Base-by-base conservation (phyloP, 1,284 basidiomycete genomes). In the Leccinum solheimii region DNA sequence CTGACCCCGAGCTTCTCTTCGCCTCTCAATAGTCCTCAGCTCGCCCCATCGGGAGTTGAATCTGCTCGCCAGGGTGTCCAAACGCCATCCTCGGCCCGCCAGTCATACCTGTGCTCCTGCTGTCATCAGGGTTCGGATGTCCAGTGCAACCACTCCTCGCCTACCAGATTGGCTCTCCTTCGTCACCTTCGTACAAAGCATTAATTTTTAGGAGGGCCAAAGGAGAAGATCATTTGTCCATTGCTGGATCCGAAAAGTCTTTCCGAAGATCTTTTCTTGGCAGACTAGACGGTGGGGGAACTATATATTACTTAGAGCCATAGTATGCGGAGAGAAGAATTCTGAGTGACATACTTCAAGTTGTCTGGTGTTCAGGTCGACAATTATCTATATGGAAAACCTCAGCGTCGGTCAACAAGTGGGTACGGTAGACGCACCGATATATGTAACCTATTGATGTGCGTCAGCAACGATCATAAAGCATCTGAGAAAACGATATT, bases 51-150 rank as follows among this genome's bases (percentile, higher is more conserved):
- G 2, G 23, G 10, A 14, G 30, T 3, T 11, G 23, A 49, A 21
- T 19, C 38, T 3, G 6, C 19, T 7, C 9, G 26, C 13, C 8
- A 43, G n/a, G 3, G 3, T 1, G 19, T 19, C 5, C 66, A 23
- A 2, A 30, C 23, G 0, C 57, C 66, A 38, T 4, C 0, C 38
- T 49, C 48, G 3, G 36, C 34, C 13, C 19, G 43, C 9, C 45
- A 40, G 4, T 51, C 26, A 9, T 61, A 64, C 49, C 26, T 1
- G 4, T 71, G 69, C 38, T 59, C 63, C 10, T 62, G 67, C 66
- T 7, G 13, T 14, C 19, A 5, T 6, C 52, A 67, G 2, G 54
- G 19, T 19, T 36, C 58, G 0, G 27, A 11, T 2, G 4, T 1
- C 1, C 10, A 0, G n/a, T 73, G 72, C 10, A 2, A 16, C 3